These are phyloP conservation scores for Rhododendron vialii DNA, from an alignment of 148 eudicot species.

Conservation along the genomic window DNA sequence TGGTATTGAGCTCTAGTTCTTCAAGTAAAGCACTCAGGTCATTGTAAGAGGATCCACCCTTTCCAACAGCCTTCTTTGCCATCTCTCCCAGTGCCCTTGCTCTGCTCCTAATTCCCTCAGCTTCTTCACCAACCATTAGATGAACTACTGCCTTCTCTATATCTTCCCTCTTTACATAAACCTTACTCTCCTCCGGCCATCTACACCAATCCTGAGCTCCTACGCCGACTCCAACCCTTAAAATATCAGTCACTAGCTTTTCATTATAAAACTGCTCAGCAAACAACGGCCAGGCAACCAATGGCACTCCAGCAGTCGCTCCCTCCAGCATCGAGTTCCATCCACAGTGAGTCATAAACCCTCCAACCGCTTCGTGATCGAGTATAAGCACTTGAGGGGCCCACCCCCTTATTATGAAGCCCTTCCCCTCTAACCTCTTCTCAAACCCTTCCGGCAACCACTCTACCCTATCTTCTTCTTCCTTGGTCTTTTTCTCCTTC, in stretches of 20 bases:
- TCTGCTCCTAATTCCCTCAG: conserved; percentile 7
- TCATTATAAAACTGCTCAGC: conserved; percentile 19
- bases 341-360: conserved; percentile 24
- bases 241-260: conserved; percentile 7
- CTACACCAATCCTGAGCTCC: conserved; percentile 11
- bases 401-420: conserved; percentile 24
- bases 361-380: conserved; percentile 18
- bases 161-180: conserved; percentile 1
- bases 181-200: conserved; percentile 1
- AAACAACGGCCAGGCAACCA: conserved; percentile 21
- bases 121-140: conserved; percentile 5
- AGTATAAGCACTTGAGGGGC: conserved; percentile 20
- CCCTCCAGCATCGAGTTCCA: conserved; percentile 27
- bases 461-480: background rate
- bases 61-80: conserved; percentile 11
- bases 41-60: conserved; percentile 13
- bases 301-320: conserved; percentile 13
- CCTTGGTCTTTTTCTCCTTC: background rate
- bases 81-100: background rate
- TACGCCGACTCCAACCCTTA: conserved; percentile 18
- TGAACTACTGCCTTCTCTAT: conserved; percentile 4
- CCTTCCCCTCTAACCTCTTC: conserved; percentile 12
- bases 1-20: conserved; percentile 1
- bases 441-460: conserved; percentile 20
- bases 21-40: conserved; percentile 5